These are phyloP conservation scores for Trichoderma guizhouense DNA, from an alignment of 2,329 filamentous ascomycete genomes.

Conservation along the genomic window DNA sequence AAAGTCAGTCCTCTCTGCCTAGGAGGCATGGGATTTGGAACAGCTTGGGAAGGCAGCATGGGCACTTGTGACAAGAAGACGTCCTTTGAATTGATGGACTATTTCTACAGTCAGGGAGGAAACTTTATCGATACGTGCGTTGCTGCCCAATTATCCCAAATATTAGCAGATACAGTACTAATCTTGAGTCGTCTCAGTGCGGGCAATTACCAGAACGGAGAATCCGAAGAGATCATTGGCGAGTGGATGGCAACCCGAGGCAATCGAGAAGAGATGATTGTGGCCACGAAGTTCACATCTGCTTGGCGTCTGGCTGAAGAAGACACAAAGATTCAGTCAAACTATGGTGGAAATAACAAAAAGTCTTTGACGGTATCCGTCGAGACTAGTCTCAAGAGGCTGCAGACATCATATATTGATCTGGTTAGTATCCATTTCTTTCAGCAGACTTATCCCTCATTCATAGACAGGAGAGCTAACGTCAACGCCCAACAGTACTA, in stretches of 20 bases:
- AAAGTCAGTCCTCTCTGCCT: slow-evolving; percentile 28
- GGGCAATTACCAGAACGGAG: slow-evolving; percentile 47
- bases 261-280: slow-evolving; percentile 46
- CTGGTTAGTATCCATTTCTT: slow-evolving; percentile 1
- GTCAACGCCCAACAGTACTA: not conserved
- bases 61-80: slow-evolving; percentile 23
- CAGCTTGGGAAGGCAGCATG: slow-evolving; percentile 44
- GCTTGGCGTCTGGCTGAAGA: slow-evolving; percentile 31
- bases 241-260: slow-evolving; percentile 46
- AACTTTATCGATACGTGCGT: slow-evolving; percentile 58
- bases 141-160: not conserved
- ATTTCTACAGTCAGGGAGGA: slow-evolving; percentile 41
- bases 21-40: slow-evolving; percentile 27
- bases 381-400: slow-evolving; percentile 39
- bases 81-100: slow-evolving; percentile 13
- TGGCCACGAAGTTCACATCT: slow-evolving; percentile 48
- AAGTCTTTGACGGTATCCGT: slow-evolving; percentile 37
- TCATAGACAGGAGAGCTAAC: not conserved
- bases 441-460: too few species aligned
- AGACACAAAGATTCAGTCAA: slow-evolving; percentile 25
- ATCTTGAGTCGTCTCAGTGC: slow-evolving; percentile 20
- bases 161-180: not conserved
- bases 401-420: slow-evolving; percentile 36
- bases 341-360: slow-evolving; percentile 39
- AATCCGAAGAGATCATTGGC: slow-evolving; percentile 51